These are phyloP conservation scores for Margaritispora aquatica DNA, from an alignment of 495 filamentous ascomycete genomes.

Conservation along the genomic window DNA sequence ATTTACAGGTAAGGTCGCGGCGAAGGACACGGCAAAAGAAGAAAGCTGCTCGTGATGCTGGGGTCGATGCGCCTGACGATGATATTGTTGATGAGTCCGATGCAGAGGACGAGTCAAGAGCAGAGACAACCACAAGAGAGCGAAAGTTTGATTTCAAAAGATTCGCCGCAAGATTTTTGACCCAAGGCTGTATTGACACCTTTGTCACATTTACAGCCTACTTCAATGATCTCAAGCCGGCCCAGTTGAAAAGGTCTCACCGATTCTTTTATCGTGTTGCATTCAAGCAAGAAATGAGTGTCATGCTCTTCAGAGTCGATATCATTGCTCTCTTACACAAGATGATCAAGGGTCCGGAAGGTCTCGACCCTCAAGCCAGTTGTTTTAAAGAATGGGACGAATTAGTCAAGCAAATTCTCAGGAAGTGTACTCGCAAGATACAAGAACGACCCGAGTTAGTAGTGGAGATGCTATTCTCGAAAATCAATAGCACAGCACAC, in stretches of 20 bases:
- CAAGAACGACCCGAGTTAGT: constrained; percentile 75
- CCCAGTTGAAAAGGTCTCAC: constrained; percentile 88
- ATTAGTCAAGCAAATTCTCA: constrained; percentile 73
- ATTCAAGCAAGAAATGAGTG: constrained; percentile 87
- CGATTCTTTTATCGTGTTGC: constrained; percentile 92
- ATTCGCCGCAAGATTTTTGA: constrained; percentile 74
- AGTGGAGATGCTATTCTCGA: constrained; percentile 90
- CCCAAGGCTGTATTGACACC: constrained; percentile 80
- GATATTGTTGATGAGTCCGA: constrained; percentile 59
- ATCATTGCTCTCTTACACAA: constrained; percentile 82
- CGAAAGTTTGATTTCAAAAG: constrained; percentile 90
- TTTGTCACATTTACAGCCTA: constrained; percentile 75
- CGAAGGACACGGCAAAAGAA: constrained; percentile 62
- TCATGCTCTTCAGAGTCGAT: constrained; percentile 84
- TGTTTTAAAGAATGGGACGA: constrained; percentile 90
- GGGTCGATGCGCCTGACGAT: constrained; percentile 32
- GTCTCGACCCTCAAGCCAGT: constrained; percentile 54
- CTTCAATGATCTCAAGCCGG: constrained; percentile 72
- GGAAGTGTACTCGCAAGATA: constrained; percentile 68
- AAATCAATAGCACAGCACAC: constrained; percentile 73
- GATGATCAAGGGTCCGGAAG: constrained; percentile 88
- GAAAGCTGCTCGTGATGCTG: constrained; percentile 42
- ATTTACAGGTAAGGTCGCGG: constrained; percentile 83
- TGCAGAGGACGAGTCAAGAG: constrained; percentile 66
- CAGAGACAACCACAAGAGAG: constrained; percentile 64